Evolutionary conservation across 495 filamentous ascomycete genomes (phyloP).

Genomic region (Aspergillus affinis): DNA sequence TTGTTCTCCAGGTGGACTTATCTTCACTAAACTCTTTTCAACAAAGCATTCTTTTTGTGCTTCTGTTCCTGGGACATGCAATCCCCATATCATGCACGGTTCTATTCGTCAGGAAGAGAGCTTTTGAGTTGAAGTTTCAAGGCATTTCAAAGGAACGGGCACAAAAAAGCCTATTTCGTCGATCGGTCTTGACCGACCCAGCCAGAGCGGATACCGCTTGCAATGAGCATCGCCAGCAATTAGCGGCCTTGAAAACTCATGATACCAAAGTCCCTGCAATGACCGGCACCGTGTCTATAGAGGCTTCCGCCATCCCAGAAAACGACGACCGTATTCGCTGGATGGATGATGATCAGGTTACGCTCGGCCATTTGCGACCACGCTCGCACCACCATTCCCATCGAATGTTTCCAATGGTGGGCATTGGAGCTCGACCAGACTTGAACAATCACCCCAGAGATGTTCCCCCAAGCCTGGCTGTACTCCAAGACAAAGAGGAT

Average conservation of each 20-base stretch:
- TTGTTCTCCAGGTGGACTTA: constrained; percentile 49
- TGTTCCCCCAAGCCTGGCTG: constrained; percentile 21
- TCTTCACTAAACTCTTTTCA: constrained; percentile 76
- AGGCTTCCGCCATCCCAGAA: constrained; percentile 1
- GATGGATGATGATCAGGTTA: constrained; percentile 35
- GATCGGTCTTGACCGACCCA: constrained; percentile 15
- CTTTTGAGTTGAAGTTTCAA: constrained; percentile 68
- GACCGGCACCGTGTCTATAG: constrained; percentile 5
- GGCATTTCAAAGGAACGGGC: constrained; percentile 52
- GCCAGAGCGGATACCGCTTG: background rate
- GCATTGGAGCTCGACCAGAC: constrained; percentile 52
- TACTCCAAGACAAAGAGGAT: constrained; percentile 22
- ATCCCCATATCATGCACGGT: constrained; percentile 44
- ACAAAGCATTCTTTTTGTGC: constrained; percentile 69
- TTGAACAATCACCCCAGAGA: constrained; percentile 41
- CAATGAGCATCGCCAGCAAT: background rate
- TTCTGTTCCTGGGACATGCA: constrained; percentile 71
- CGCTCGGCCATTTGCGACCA: constrained; percentile 25
- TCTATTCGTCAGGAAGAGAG: constrained; percentile 60
- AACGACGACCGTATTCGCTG: constrained; percentile 21
- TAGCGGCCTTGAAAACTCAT: background rate
- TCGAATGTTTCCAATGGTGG: constrained; percentile 51
- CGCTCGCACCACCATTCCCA: constrained; percentile 30
- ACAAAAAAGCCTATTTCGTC: constrained; percentile 11
- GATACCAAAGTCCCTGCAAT: background rate